phyloP scores from a whole-genome alignment of 495 filamentous ascomycete species.

The Penicillium odoratum region DNA sequence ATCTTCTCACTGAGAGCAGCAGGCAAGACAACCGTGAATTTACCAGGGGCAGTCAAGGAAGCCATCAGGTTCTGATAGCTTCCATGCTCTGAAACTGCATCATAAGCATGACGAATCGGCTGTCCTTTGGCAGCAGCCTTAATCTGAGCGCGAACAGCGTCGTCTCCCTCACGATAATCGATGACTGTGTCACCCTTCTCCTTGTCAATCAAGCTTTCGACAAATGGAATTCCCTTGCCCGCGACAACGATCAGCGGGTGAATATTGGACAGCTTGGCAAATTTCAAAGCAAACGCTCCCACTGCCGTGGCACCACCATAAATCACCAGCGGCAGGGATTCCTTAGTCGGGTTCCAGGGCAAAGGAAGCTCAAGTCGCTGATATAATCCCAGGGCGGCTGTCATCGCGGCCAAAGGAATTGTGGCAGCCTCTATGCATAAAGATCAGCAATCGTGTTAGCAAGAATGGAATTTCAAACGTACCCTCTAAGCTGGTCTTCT shows the following conservation, averaged over 20 bases:
- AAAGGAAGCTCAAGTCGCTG: slow-evolving; percentile 58
- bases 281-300: slow-evolving; percentile 66
- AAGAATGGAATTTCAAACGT: slow-evolving; percentile 1
- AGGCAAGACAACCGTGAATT: slow-evolving; percentile 51
- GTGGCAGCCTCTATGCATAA: slow-evolving; percentile 58
- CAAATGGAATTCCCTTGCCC: slow-evolving; percentile 55
- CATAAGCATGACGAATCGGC: slow-evolving; percentile 51
- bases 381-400: slow-evolving; percentile 66
- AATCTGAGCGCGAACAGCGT: slow-evolving; percentile 24
- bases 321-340: slow-evolving; percentile 56
- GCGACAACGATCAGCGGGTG: slow-evolving; percentile 74
- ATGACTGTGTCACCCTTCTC: slow-evolving; percentile 67
- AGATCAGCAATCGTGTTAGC: no score
- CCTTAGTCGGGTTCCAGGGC: slow-evolving; percentile 56
- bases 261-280: slow-evolving; percentile 66
- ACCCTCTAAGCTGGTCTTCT: slow-evolving; percentile 67
- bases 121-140: slow-evolving; percentile 17
- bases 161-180: slow-evolving; percentile 62
- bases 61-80: slow-evolving; percentile 32
- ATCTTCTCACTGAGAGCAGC: no score
- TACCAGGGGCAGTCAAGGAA: slow-evolving; percentile 32
- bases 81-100: slow-evolving; percentile 59
- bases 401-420: slow-evolving; percentile 74
- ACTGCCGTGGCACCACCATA: slow-evolving; percentile 70
- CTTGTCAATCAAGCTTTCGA: slow-evolving; percentile 59